Evolutionary conservation across 176 grass and related monocot species (phyloP), one percentile per base, ranked within the genome.

Genomic region (Carex cristatella): DNA sequence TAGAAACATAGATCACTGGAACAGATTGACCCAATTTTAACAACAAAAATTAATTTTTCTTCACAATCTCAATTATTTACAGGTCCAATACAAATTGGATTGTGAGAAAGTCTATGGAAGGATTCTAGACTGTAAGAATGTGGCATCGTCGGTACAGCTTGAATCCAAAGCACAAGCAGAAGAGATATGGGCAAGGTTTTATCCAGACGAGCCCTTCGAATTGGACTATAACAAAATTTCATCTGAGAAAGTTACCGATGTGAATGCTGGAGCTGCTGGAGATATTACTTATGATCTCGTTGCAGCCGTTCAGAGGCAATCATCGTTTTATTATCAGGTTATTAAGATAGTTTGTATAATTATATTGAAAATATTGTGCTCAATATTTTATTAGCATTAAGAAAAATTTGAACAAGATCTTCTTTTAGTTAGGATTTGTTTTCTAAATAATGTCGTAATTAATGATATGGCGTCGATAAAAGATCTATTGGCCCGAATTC

Each of bases 271-370:
- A 84, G 81, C 18, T 85, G 80, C 65, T 78, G 85, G 62, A 14
- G 51, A 44, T 85, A 92, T 97, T 80, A 85, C 90, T 51, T 97
- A 97, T 89, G 92, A 97, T 89, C 81, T 97, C 69, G 86, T 90
- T 38, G 89, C 92, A 30, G 92, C 94, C 76, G 92, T 92, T 76
- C 90, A 88, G 85, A 91, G 94, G 55, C 94, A 97, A 79, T 78
- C 92, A 69, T 91, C 90, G 66, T 97, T 97, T 84, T 85, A 55
- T 82, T 97, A 94, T 85, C 92, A 97, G 88, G 94, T 97, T 91
- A 16, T 16, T 75, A 10, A 38, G 9, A 69, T 38, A 4, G 23
- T 23, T 23, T 23, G 23, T 23, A 23, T 23, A 23, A 23, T 23
- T 23, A 23, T 23, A 23, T 23, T 23, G 23, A 23, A 23, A 48